A percentile compares a stretch with the other conserved stretches of the same genome.
These are phyloP conservation scores for Aspergillus sp. DNA, from an alignment of 2,329 filamentous ascomycete species.

Conservation along the genomic window DNA sequence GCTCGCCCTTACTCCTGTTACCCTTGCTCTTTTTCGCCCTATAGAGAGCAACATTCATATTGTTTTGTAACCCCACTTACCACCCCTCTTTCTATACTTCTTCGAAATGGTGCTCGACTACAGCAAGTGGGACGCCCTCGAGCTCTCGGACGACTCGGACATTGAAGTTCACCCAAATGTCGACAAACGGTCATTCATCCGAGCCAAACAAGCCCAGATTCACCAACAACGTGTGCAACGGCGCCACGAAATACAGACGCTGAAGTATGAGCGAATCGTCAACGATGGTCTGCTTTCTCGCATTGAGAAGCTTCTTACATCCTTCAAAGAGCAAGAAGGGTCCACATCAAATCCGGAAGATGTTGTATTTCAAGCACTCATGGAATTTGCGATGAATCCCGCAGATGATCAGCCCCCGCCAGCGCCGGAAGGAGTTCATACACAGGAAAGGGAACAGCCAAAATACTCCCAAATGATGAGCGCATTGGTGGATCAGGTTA, in stretches of 20 bases:
- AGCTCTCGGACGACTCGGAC: slow-evolving; percentile 97
- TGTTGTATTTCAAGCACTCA: slow-evolving; percentile 84
- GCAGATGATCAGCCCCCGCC: slow-evolving; percentile 75
- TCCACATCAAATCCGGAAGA: slow-evolving; percentile 71
- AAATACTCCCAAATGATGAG: slow-evolving; percentile 98
- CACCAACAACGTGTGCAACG: slow-evolving; percentile 87
- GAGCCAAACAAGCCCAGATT: slow-evolving; percentile 96
- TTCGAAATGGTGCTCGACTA: slow-evolving; percentile 64
- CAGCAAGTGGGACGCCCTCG: slow-evolving; percentile 75
- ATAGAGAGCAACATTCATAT: not conserved
- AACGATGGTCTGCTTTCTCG: slow-evolving; percentile 88
- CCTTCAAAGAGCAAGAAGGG: slow-evolving; percentile 74
- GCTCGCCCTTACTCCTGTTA: not conserved
- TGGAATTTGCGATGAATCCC: slow-evolving; percentile 75
- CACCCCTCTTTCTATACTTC: slow-evolving; percentile 23
- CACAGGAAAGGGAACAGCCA: slow-evolving; percentile 73
- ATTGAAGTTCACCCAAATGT: slow-evolving; percentile 99
- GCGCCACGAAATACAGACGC: slow-evolving; percentile 83
- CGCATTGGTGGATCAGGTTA: slow-evolving; percentile 92
- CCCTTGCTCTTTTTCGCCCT: not conserved
- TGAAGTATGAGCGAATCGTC: slow-evolving; percentile 87
- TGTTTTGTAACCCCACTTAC: slow-evolving; percentile 24
- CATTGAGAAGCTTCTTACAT: slow-evolving; percentile 76
- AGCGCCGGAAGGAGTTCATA: slow-evolving; percentile 78
- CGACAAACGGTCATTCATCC: slow-evolving; percentile 97